Conservation (phyloP, 2,329 filamentous ascomycete species). For the Cadophora sp. region DNA sequence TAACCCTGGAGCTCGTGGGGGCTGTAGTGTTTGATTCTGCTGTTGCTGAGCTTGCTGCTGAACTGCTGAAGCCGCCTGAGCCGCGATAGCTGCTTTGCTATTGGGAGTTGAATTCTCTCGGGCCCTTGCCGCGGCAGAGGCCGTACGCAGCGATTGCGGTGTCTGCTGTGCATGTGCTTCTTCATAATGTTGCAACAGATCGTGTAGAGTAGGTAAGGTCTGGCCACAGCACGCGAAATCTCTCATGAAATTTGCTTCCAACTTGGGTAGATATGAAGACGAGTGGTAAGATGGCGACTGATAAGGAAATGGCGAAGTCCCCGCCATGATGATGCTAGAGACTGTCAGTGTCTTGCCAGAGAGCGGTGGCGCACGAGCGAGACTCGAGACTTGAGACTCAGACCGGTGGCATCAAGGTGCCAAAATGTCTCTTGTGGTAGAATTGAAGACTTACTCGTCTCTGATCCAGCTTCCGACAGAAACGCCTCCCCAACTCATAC, state of each 20-base stretch:
- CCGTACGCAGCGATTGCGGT: conserved; percentile 52
- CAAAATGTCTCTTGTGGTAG: conserved; percentile 22
- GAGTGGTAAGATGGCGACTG: conserved; percentile 97
- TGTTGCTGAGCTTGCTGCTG: conserved; percentile 56
- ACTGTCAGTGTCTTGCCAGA: conserved; percentile 31
- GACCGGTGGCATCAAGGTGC: conserved; percentile 15
- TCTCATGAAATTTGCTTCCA: conserved; percentile 97
- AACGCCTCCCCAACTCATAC: conserved; percentile 96
- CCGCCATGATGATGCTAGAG: conserved; percentile 88
- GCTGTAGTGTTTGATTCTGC: conserved; percentile 35
- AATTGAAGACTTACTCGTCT: conserved; percentile 81
- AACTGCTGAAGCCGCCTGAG: conserved; percentile 46
- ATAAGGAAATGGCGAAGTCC: conserved; percentile 90
- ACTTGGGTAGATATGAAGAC: conserved; percentile 92
- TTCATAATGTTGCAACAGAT: conserved; percentile 95
- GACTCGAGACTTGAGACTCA: conserved; percentile 18
- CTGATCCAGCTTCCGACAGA: conserved; percentile 97
- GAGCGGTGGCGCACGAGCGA: conserved; percentile 35
- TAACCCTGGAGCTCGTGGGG: conserved; percentile 36
- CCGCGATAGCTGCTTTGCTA: conserved; percentile 52
- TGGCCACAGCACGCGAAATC: conserved; percentile 96
- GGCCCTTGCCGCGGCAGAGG: conserved; percentile 49
- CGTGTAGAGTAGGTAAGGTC: conserved; percentile 89
- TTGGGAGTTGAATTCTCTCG: conserved; percentile 51
- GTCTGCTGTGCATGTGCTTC: conserved; percentile 84